Percentiles rank a stretch among this genome's conserved stretches.
Conservation (phyloP, 345 rosid genomes). For the Eutrema heterophyllum region DNA sequence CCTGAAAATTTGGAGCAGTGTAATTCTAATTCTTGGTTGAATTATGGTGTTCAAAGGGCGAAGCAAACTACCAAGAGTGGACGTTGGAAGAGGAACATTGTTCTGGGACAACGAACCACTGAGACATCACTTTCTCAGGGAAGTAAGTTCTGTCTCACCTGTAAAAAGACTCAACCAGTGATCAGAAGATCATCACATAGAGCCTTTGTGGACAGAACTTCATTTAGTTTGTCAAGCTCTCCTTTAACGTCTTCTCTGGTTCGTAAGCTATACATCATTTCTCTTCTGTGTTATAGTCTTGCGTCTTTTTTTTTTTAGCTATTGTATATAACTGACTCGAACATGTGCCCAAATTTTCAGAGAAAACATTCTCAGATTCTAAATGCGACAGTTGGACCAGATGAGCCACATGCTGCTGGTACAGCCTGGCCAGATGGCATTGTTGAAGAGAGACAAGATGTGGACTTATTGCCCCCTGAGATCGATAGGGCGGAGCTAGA, state of each 20-base stretch:
- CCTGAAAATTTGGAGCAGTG: neutral
- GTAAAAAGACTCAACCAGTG: conserved; percentile 33
- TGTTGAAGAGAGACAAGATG: conserved; percentile 60
- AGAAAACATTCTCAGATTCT: conserved; percentile 41
- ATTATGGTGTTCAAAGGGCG: conserved; percentile 34
- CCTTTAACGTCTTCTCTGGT: conserved; percentile 36
- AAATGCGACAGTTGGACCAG: conserved; percentile 84
- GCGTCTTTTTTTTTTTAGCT: neutral
- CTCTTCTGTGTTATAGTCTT: neutral
- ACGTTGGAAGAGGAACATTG: conserved; percentile 34
- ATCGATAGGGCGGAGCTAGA: conserved; percentile 42
- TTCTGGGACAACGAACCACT: conserved; percentile 30
- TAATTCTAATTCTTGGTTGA: neutral
- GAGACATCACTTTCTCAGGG: conserved; percentile 34
- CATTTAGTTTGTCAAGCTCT: conserved; percentile 42
- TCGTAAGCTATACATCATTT: conserved; percentile 28
- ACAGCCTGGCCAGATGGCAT: conserved; percentile 80
- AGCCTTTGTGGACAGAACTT: conserved; percentile 57
- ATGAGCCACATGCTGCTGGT: conserved; percentile 95
- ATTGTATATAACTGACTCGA: neutral
- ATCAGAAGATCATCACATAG: conserved; percentile 34
- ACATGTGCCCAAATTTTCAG: conserved; percentile 34
- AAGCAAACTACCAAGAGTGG: conserved; percentile 25
- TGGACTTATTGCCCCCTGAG: conserved; percentile 51
- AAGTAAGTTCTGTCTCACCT: conserved; percentile 39